Base-by-base conservation (phyloP, 2,329 filamentous ascomycete genomes). In the Colletotrichum phormii region DNA sequence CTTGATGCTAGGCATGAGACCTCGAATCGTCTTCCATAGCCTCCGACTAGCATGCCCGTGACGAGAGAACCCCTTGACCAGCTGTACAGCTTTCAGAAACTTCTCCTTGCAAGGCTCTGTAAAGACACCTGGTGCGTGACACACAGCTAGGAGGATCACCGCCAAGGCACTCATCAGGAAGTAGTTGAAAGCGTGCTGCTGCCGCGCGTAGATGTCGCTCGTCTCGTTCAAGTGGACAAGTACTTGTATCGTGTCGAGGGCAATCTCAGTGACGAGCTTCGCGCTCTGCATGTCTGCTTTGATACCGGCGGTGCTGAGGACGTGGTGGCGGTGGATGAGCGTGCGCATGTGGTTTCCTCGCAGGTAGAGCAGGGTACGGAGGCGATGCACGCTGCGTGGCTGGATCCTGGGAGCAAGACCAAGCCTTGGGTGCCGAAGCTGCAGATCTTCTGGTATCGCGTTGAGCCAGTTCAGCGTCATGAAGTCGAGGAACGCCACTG, bases 341-440 rank as follows among this genome's bases (percentile, higher is more conserved):
- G 83, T 86, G 2, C 84, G 82, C 1, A 83, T 79, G 64, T 86
- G 82, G 64, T 87, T 87, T 0, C 82, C 85, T 2, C 86, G 83
- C 0, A 87, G 79, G 46, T 85, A 85, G 0, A 86, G 76, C 0
- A 86, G 75, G 0, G 86, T 82, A 0, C 84, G 83, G 1, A 86
- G 76, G 31, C 84, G 83, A 60, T 84, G 84, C 2, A 83, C 76
- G 4, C 82, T 80, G 11, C 80, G 80, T 0, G 83, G 81, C 15
- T 82, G 81, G 1, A 78, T 76, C 2, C 75, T 73, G 0, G 79
- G 76, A 0, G 80, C 77, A 5, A 79, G 76, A 5, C 84, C 81
- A 24, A 84, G 79, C 2, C 82, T 80, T 0, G 82, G 81, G 63
- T 83, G 81, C 0, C 81, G 79, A 1, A 84, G 75, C 26, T 77